Evolutionary conservation across 495 filamentous ascomycete species (phyloP), one percentile per base, ranked within the genome.

Genomic region (Parmelia sp.): DNA sequence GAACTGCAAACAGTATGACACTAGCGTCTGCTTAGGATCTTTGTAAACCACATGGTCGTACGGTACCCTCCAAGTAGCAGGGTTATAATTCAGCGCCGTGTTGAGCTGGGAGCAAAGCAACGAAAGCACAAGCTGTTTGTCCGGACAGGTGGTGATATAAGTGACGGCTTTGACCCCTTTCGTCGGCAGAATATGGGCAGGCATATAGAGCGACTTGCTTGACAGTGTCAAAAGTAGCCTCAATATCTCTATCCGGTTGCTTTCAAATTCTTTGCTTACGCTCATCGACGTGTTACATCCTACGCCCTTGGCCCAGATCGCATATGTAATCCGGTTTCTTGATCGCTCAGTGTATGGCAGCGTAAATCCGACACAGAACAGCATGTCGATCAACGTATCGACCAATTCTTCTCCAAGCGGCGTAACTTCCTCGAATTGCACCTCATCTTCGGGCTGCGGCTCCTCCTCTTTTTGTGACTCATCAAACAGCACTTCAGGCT

Each of bases 271-370:
- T 74, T 90, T 96, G 45, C 83, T 96, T 25, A 92, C 90, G 23
- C 88, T 88, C 73, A 96, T 86, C 2, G 90, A 82, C 10, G 89
- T 90, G 73, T 96, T 96, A 76, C 93, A 97, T 3, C 94, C 94
- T 56, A 99, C 93, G 31, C 94, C 94, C 69, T 89, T 97, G 74
- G 97, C 91, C 94, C 94, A 99, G 69, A 99, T 97, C 42, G 91
- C 87, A 77, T 91, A 96, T 19, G 89, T 89, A 45, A 96, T 88
- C 73, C 96, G 96, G 67, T 81, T 80, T 71, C 89, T 90, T 44
- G 84, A 86, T 53, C 86, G 82, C 15, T 84, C 75, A 6, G 79
- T 75, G 55, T 77, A 73, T 1, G 92, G 92, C 11, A 97, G 81
- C 0, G 92, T 96, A 72, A 99, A 89, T 53, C 89, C 89, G 27